Percentiles rank a stretch among this genome's conserved stretches.
phyloP scores from a whole-genome alignment of 345 rosid species.

The Clarkia xantiana region DNA sequence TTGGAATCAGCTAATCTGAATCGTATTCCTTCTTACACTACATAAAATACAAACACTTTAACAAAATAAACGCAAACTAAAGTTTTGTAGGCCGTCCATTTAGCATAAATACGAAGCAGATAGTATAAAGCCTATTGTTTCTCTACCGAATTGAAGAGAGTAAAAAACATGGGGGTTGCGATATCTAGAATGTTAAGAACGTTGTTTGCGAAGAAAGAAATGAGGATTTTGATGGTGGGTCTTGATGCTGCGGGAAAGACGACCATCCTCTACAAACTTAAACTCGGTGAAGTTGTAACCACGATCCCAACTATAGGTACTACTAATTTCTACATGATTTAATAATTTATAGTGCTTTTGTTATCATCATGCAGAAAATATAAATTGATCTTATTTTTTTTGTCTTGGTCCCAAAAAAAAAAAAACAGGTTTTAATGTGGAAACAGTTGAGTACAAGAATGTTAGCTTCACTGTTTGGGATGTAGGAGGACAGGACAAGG shows the following conservation, averaged over 20 bases:
- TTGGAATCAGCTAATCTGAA: no score
- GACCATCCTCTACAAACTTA: constrained; percentile 61
- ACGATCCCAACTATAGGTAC: constrained; percentile 71
- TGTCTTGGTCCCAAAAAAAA: not conserved
- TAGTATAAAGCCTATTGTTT: no score
- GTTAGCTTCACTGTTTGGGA: constrained; percentile 69
- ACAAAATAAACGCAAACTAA: no score
- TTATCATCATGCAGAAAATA: not conserved
- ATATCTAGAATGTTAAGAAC: constrained; percentile 30
- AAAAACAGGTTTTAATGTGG: constrained; percentile 43
- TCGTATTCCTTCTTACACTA: no score
- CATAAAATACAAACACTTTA: no score
- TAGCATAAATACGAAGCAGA: no score
- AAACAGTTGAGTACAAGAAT: constrained; percentile 57
- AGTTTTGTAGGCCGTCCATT: no score
- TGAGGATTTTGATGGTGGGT: constrained; percentile 73
- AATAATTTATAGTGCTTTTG: not conserved
- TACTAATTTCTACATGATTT: constrained; percentile 7
- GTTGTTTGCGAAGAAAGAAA: constrained; percentile 50
- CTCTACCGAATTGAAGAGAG: not conserved
- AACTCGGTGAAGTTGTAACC: constrained; percentile 61
- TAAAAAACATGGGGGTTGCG: constrained; percentile 22
- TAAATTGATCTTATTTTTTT: not conserved
- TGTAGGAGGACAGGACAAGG: constrained; percentile 65
- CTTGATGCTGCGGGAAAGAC: constrained; percentile 72